Evolutionary conservation across 148 eudicot species (phyloP).

Genomic region (Mesembryanthemum crystallinum): DNA sequence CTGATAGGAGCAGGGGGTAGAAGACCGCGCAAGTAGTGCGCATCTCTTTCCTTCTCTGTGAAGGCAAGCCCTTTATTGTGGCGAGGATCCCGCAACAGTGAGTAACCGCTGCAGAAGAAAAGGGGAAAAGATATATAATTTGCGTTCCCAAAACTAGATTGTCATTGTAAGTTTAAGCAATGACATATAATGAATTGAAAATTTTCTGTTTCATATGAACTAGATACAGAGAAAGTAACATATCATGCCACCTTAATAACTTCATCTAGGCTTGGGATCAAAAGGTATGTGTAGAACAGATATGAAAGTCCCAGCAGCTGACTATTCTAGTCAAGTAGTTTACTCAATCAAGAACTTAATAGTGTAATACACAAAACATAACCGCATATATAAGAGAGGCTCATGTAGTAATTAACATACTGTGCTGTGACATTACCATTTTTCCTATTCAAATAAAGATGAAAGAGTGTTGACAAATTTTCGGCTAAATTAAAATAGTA

Average conservation of each 20-base stretch:
- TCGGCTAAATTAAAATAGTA: too few relatives aligned
- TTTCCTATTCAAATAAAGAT: too few relatives aligned
- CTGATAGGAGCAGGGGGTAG: slow-evolving; percentile 78
- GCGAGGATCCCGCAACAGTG: slow-evolving; percentile 89
- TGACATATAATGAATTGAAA: neutral
- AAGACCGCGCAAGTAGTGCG: slow-evolving; percentile 87
- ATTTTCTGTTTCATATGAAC: neutral
- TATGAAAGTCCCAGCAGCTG: neutral
- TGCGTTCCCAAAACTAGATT: neutral
- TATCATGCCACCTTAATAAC: too few relatives aligned
- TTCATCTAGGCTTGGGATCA: neutral
- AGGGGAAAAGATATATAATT: neutral
- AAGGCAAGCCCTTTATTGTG: slow-evolving; percentile 95
- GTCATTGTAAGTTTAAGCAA: neutral
- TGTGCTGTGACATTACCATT: neutral
- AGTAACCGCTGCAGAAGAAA: slow-evolving; percentile 71
- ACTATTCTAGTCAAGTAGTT: neutral
- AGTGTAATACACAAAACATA: too few relatives aligned
- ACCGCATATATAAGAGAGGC: too few relatives aligned
- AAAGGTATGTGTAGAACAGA: neutral
- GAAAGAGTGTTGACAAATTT: too few relatives aligned
- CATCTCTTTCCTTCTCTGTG: slow-evolving; percentile 85
- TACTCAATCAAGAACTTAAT: neutral
- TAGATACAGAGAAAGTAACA: neutral
- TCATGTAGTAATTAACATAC: too few relatives aligned